Base-by-base conservation (phyloP, 2,329 filamentous ascomycete genomes). In the Tympanopsis confertula region DNA sequence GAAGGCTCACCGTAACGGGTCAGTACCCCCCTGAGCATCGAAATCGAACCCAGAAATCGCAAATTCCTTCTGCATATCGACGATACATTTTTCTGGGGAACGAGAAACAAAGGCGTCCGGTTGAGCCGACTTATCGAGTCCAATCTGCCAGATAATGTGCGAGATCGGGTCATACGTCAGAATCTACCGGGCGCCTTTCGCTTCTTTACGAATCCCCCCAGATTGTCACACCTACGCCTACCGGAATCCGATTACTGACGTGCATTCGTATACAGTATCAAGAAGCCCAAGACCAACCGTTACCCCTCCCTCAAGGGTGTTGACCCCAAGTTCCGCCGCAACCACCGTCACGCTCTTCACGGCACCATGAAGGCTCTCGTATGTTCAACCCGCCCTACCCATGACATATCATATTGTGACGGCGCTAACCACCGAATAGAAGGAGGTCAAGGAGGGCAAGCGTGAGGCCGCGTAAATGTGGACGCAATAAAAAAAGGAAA, bases 1-100 rank as follows among this genome's bases (percentile, higher is more conserved):
- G 76, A 98, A 98, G 85, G 88, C 87, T 72, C 91, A 98, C 82
- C 82, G 83, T 65, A 98, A 98, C 78, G 91, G 91, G 89, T 95
- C 82, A 58, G 82, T 72, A 15, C 3, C 29, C 39, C 32, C 20
- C 20, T 36, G 44, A 35, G 29, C 38, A 30, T 22, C 24, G 13
- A 32, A 19, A 35, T 32, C 38, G 37, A 35, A 18, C 24, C 20
- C 35, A 37, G 10, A 19, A 22, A n/a, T 17, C 20, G 13, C 39
- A n/a, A 26, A 17, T 10, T 14, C 20, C 17, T 36, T 13, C 4
- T 20, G 18, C 35, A 18, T 32, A 14, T 36, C 39, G 37, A 45
- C 37, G 20, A 18, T 20, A 18, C 17, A 36, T 30, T 20, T 29
- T n/a, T n/a, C n/a, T n/a, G n/a, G n/a, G n/a, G n/a, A n/a, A n/a